A percentile compares a stretch with the other conserved stretches of the same genome.
phyloP scores from a whole-genome alignment of 1,139 yeast species.

The Protomyces inundatus region DNA sequence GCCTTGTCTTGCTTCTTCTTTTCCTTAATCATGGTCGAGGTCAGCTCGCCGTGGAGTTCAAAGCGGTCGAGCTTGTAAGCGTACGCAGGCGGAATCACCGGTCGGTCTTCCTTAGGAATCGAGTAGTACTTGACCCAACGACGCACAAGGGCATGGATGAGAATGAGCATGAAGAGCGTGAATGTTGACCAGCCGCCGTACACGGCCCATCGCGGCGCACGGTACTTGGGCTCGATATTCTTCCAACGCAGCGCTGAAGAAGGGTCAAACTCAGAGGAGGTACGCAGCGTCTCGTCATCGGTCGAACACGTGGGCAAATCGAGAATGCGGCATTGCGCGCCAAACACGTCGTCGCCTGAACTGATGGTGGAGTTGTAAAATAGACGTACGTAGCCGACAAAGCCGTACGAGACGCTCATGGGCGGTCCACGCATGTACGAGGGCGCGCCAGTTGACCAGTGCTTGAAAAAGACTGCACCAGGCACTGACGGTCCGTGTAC shows the following conservation, averaged over 20 bases:
- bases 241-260: conserved; percentile 5
- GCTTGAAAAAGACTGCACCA: conserved; percentile 19
- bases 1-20: conserved; percentile 22
- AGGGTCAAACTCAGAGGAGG: conserved; percentile 16
- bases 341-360: conserved; percentile 12
- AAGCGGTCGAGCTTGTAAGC: conserved; percentile 24
- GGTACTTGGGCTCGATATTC: conserved; percentile 3
- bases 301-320: conserved; percentile 9
- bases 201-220: conserved; percentile 13
- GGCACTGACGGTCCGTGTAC: conserved; percentile 6
- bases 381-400: conserved; percentile 15
- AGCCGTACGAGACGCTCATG: neutral
- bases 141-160: conserved; percentile 14
- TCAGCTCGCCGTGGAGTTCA: conserved; percentile 22
- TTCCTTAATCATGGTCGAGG: conserved; percentile 14
- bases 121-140: conserved; percentile 14
- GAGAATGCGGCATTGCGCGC: conserved; percentile 15
- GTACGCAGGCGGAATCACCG: conserved; percentile 19
- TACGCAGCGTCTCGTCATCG: conserved; percentile 11
- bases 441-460: conserved; percentile 15
- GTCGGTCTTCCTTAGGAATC: conserved; percentile 19
- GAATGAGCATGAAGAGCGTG: neutral
- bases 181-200: conserved; percentile 11
- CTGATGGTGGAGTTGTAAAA: conserved; percentile 23
- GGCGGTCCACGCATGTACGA: conserved; percentile 9